These are phyloP conservation scores for Rhynchosporium graminicola DNA, from an alignment of 2,329 filamentous ascomycete species.

Conservation along the genomic window DNA sequence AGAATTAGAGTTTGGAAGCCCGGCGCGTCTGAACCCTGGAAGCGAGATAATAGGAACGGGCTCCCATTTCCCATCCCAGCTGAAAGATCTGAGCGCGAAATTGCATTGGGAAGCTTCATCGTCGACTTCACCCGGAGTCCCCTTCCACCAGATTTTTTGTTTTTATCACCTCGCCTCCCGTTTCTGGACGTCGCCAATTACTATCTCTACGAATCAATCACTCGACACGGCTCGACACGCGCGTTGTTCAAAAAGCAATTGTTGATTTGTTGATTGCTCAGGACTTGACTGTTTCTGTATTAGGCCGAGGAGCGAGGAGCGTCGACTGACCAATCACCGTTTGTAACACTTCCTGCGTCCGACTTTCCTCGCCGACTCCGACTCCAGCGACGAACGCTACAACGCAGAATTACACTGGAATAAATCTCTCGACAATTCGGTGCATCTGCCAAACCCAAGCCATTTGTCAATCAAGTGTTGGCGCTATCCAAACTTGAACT, in stretches of 20 bases:
- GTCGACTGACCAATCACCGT: slow-evolving; percentile 5
- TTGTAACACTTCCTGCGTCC: slow-evolving; percentile 1
- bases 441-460: slow-evolving; percentile 16
- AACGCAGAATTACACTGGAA: slow-evolving; percentile 10
- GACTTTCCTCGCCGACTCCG: slow-evolving; percentile 6
- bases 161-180: background rate
- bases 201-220: slow-evolving; percentile 1
- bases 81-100: slow-evolving; percentile 21
- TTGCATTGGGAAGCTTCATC: slow-evolving; percentile 19
- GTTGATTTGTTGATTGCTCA: slow-evolving; percentile 16
- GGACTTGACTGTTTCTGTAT: slow-evolving; percentile 26
- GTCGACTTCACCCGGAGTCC: background rate
- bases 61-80: background rate
- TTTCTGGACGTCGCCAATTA: background rate
- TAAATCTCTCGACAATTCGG: background rate
- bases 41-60: slow-evolving; percentile 25
- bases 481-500: slow-evolving; percentile 10
- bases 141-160: background rate
- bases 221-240: slow-evolving; percentile 13
- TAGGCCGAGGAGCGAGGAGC: slow-evolving; percentile 1
- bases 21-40: slow-evolving; percentile 2
- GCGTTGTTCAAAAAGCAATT: slow-evolving; percentile 16
- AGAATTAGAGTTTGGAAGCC: background rate
- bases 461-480: slow-evolving; percentile 9
- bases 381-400: background rate